Conservation (phyloP, 129 eudicot species). For the Escallonia herrerae region DNA sequence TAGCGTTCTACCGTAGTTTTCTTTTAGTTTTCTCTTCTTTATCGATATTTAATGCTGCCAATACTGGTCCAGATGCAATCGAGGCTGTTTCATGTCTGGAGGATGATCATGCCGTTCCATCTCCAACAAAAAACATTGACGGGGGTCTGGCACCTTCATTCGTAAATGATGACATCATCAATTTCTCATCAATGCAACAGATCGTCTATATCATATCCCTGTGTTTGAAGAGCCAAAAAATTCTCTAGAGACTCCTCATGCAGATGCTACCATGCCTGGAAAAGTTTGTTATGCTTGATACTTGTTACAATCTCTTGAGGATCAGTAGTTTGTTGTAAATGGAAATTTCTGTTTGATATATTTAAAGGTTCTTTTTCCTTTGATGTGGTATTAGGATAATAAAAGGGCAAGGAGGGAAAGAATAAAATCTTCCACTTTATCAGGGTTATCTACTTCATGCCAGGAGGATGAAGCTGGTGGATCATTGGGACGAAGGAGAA, state of each 20-base stretch:
- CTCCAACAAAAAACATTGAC: conserved; percentile 21
- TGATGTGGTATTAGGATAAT: conserved; percentile 8
- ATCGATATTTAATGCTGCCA: conserved; percentile 4
- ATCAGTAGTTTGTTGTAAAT: too few species aligned
- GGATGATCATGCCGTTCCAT: conserved; percentile 23
- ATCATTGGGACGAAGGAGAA: conserved; percentile 24
- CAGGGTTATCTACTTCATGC: conserved; percentile 5
- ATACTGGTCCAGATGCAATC: conserved; percentile 12
- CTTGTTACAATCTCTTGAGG: too few species aligned
- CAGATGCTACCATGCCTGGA: conserved; percentile 15
- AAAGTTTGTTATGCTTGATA: neutral
- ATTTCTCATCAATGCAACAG: conserved; percentile 36
- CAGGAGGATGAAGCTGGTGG: conserved; percentile 31
- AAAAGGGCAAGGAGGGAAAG: conserved; percentile 23
- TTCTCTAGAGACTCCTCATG: conserved; percentile 25
- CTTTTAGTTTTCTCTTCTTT: neutral
- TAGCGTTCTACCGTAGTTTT: neutral
- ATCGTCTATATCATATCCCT: conserved; percentile 27
- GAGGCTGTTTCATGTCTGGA: conserved; percentile 23
- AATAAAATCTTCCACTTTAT: conserved; percentile 1
- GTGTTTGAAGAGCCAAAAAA: conserved; percentile 27
- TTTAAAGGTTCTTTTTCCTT: too few species aligned
- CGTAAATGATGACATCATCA: conserved; percentile 35
- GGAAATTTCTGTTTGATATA: too few species aligned
- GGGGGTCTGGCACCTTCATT: conserved; percentile 21